phyloP scores from a whole-genome alignment of 139 green algal genomes.

The Diplosphaera chodatii region DNA sequence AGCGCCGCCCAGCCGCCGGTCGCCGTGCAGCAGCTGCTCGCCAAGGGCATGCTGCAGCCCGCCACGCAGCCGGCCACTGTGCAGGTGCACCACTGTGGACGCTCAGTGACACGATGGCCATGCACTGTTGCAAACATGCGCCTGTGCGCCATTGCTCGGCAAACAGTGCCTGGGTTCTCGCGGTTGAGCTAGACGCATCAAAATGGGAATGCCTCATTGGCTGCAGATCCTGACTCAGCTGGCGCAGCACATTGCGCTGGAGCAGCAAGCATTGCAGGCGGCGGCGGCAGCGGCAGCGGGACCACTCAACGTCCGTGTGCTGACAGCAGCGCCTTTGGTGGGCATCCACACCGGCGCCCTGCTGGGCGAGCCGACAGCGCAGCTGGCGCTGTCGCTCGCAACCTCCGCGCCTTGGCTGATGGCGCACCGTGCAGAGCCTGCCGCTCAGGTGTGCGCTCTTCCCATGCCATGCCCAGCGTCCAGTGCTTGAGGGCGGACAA shows the following conservation, averaged over 20 bases:
- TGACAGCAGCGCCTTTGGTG: background rate
- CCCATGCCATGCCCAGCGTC: no score
- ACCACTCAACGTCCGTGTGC: background rate
- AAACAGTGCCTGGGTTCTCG: no score
- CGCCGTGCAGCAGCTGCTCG: conserved; percentile 68
- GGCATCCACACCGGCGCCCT: no score
- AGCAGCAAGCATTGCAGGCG: background rate
- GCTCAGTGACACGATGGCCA: no score
- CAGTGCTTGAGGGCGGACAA: no score
- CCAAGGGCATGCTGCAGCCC: conserved; percentile 70
- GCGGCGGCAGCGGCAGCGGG: background rate
- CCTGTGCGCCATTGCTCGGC: no score
- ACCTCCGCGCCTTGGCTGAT: conserved; percentile 68
- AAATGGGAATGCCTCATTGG: no score
- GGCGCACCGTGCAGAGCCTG: conserved; percentile 36
- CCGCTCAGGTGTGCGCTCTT: background rate
- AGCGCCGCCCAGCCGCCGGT: conserved; percentile 25
- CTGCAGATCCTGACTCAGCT: conserved; percentile 18
- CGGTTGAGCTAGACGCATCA: no score
- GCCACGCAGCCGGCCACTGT: conserved; percentile 52
- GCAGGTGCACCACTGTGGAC: no score
- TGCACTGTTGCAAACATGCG: no score
- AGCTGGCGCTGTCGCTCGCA: conserved; percentile 62
- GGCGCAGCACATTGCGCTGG: conserved; percentile 11
- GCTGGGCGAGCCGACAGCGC: conserved; percentile 48